A percentile compares a stretch with the other conserved stretches of the same genome.
phyloP scores from a whole-genome alignment of 495 filamentous ascomycete species.

The Aspergillus bertholletiae region DNA sequence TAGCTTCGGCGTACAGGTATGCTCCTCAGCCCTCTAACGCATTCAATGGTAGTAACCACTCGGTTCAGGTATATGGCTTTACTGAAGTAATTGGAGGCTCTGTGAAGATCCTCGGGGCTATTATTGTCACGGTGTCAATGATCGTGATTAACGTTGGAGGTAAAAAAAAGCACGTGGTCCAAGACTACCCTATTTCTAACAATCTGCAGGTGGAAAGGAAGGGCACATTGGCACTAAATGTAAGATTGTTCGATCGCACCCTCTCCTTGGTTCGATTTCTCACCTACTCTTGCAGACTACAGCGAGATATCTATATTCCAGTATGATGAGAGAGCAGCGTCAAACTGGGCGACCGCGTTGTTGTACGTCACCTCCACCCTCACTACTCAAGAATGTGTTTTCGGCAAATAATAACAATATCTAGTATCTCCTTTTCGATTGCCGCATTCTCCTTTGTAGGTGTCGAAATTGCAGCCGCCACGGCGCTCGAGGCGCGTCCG shows the following conservation, averaged over 20 bases:
- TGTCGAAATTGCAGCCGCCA: constrained; percentile 41
- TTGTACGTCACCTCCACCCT: constrained; percentile 22
- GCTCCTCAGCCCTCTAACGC: background rate
- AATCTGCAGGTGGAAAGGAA: constrained; percentile 4
- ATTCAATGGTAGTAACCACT: background rate
- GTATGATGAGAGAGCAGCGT: constrained; percentile 24
- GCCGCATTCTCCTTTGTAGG: constrained; percentile 43
- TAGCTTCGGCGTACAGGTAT: constrained; percentile 29
- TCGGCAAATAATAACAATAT: too few relatives aligned
- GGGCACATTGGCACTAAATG: constrained; percentile 15
- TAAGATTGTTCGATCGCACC: constrained; percentile 1
- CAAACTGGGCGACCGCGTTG: constrained; percentile 26
- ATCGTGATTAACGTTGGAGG: constrained; percentile 31
- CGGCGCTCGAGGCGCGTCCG: constrained; percentile 43
- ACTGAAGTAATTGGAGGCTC: constrained; percentile 36
- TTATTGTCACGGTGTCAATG: constrained; percentile 28
- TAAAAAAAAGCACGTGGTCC: background rate
- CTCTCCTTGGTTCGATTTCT: background rate
- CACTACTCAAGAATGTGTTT: too few relatives aligned
- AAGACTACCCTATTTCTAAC: background rate
- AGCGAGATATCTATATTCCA: constrained; percentile 14
- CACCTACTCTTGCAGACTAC: constrained; percentile 8
- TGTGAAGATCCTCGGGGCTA: constrained; percentile 31
- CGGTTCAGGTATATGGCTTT: constrained; percentile 34
- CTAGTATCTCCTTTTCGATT: constrained; percentile 39